phyloP scores from a whole-genome alignment of 805 yeast genomes.

The Barnettozyma sucrosica region DNA sequence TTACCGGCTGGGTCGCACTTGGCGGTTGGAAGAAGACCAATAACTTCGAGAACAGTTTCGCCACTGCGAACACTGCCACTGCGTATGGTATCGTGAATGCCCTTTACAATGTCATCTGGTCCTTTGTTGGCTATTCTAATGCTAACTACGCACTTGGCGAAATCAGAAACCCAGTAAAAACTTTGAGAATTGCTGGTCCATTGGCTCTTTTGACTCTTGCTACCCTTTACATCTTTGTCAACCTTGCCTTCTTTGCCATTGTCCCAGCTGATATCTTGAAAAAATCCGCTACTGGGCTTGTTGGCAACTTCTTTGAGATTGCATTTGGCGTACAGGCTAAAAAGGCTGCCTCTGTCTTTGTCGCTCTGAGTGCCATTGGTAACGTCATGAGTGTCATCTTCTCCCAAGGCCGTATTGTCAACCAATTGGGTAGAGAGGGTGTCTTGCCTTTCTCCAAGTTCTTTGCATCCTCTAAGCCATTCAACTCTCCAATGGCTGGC shows the following conservation, averaged over 20 bases:
- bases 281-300: conserved; percentile 62
- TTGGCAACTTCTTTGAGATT: conserved; percentile 67
- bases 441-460: conserved; percentile 67
- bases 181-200: conserved; percentile 72
- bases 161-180: conserved; percentile 64
- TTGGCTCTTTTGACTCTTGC: conserved; percentile 55
- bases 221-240: conserved; percentile 66
- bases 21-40: conserved; percentile 64
- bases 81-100: conserved; percentile 73
- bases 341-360: conserved; percentile 71
- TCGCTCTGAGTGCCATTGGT: conserved; percentile 76
- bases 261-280: conserved; percentile 61
- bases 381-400: conserved; percentile 76
- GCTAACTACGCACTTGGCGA: conserved; percentile 82
- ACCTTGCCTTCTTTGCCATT: conserved; percentile 77
- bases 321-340: conserved; percentile 68
- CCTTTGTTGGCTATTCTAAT: conserved; percentile 77
- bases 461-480: conserved; percentile 67
- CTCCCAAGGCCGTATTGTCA: conserved; percentile 76
- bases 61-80: conserved; percentile 44
- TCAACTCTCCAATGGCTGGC: conserved; percentile 68
- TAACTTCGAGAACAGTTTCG: conserved; percentile 56
- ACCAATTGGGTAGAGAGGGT: conserved; percentile 80
- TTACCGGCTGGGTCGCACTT: conserved; percentile 80
- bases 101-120: conserved; percentile 78